Evolutionary conservation across 495 filamentous ascomycete genomes (phyloP).

Genomic region (Hypoxylon lenormandii): DNA sequence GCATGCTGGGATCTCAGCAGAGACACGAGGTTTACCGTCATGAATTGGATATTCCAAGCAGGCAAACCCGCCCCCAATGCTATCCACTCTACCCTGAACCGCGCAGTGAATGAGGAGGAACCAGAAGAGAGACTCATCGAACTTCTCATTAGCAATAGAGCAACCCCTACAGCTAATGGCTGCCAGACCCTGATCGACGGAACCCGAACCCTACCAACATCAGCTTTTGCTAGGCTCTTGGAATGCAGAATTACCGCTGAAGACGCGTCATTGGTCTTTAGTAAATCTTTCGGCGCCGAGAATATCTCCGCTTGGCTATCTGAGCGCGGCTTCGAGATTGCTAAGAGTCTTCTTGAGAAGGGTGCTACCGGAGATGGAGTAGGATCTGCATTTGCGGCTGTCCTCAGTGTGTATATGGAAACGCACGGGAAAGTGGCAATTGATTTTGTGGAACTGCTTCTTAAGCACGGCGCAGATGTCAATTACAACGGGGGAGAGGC

Average conservation of each 20-base stretch:
- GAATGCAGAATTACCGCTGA: conserved; percentile 50
- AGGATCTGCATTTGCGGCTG: conserved; percentile 52
- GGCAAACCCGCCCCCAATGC: conserved; percentile 56
- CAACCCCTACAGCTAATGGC: conserved; percentile 56
- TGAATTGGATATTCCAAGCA: conserved; percentile 59
- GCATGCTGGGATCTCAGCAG: conserved; percentile 57
- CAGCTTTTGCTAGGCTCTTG: conserved; percentile 55
- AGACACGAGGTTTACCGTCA: conserved; percentile 57
- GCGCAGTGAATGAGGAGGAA: conserved; percentile 60
- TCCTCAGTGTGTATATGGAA: conserved; percentile 51
- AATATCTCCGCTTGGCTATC: conserved; percentile 55
- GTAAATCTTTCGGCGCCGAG: conserved; percentile 52
- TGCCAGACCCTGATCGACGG: conserved; percentile 63
- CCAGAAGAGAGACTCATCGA: conserved; percentile 57
- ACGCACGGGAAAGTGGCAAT: conserved; percentile 52
- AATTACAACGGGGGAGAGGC: conserved; percentile 57
- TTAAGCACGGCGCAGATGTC: conserved; percentile 55
- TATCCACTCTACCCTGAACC: conserved; percentile 56
- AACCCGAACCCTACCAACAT: conserved; percentile 45
- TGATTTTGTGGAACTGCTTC: conserved; percentile 52
- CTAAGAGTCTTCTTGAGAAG: conserved; percentile 55
- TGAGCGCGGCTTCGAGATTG: conserved; percentile 53
- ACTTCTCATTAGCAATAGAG: conserved; percentile 57
- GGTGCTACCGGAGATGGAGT: conserved; percentile 58
- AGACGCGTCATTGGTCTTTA: conserved; percentile 56